Conservation (phyloP, 2,329 filamentous ascomycete species). For the Calonectria pteridis region DNA sequence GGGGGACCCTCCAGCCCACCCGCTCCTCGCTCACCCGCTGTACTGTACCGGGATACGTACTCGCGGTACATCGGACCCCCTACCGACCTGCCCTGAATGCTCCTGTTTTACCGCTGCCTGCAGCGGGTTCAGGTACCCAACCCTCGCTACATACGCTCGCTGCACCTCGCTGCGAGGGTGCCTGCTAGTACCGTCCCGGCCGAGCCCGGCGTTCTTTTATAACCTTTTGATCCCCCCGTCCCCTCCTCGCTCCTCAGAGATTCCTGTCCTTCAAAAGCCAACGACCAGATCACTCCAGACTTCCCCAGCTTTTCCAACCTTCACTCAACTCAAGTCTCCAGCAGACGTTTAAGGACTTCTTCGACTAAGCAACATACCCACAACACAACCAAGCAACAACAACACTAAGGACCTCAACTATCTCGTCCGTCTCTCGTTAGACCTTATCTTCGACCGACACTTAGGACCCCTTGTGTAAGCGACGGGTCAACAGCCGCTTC, state of each 20-base stretch:
- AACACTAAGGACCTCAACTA: conserved; percentile 14
- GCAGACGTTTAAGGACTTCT: conserved; percentile 4
- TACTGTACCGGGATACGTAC: conserved; percentile 30
- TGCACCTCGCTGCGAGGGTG: conserved; percentile 36
- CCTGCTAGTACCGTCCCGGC: conserved; percentile 46
- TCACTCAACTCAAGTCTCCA: conserved; percentile 6
- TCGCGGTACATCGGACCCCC: conserved; percentile 33
- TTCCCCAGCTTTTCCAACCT: conserved; percentile 37
- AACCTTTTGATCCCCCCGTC: conserved; percentile 46
- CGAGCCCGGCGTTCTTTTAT: conserved; percentile 51
- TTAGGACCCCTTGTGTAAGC: conserved; percentile 34
- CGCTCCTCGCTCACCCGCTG: conserved; percentile 25
- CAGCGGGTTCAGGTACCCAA: conserved; percentile 40
- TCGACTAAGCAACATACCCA: conserved; percentile 12
- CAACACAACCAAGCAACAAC: neutral
- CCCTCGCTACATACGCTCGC: conserved; percentile 38
- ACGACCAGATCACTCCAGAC: conserved; percentile 39
- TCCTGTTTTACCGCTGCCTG: conserved; percentile 45
- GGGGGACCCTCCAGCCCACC: conserved; percentile 31
- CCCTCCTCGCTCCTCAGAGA: conserved; percentile 43
- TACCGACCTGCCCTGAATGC: conserved; percentile 35
- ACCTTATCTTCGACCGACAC: conserved; percentile 27
- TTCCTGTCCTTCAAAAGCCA: conserved; percentile 41
- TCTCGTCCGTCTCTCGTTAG: conserved; percentile 16
- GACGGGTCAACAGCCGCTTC: conserved; percentile 54